Base-by-base conservation (phyloP, 306 rosid species). In the Dalbergia cochinchinensis region DNA sequence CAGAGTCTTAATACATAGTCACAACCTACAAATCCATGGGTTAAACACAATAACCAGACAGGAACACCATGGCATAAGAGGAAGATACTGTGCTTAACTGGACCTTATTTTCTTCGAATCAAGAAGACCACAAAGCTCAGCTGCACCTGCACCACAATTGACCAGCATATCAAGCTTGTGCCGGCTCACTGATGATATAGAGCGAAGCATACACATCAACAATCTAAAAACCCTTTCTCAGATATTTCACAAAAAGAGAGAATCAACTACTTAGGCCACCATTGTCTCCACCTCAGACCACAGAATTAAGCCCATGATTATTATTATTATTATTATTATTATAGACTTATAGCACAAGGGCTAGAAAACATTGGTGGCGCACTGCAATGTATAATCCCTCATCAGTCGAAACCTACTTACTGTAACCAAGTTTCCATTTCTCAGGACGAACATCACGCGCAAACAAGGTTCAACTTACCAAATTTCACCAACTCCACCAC, bases 91-190 rank as follows among this genome's bases (percentile, higher is more conserved):
- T 8, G 71, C 82, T 79, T 74, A 66, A 75, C 19, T 65, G 77
- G 33, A 94, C 98, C 96, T 92, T 82, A 95, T 69, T 53, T 85
- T 88, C 74, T 92, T 95, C 1, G 93, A 88, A 90, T 95, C 93
- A 15, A 95, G 97, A 74, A 86, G 78, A 9, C 81, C 69, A 81
- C 98, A 95, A 61, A 95, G 96, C 37, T 93, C 94, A 2, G 96
- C 90, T 16, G 98, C 93, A 84, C 99, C 99, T 91, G 92, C 84
- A 78, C 76, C 78, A 81, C 48, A 81, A 59, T 53, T 45, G 60
- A 61, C 16, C 41, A 69, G 9, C 53, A 18, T 10, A 65, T 51
- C 39, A 60, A 83, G 45, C 42, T 9, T 65, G 57, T 60, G 44
- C 33, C 33, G 14, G 33, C 13, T 60, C 64, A 50, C 41, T 8